Evolutionary conservation across 345 rosid species (phyloP).

Genomic region (Noccaea caerulescens): DNA sequence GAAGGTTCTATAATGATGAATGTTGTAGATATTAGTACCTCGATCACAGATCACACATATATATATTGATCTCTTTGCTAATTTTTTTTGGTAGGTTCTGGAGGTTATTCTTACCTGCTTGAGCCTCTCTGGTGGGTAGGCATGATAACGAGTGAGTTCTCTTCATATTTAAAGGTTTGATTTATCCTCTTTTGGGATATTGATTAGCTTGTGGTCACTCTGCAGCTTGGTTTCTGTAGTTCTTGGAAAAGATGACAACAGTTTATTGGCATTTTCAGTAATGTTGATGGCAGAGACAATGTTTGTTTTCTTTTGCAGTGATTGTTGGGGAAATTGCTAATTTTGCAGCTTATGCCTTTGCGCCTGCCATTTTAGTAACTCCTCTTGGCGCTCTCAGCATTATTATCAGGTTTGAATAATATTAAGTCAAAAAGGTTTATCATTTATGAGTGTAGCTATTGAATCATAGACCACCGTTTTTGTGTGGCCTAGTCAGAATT

Average conservation of each 20-base stretch:
- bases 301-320: slow-evolving; percentile 56
- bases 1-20: too few species aligned
- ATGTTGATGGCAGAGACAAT: slow-evolving; percentile 3
- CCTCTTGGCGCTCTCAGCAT: slow-evolving; percentile 94
- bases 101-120: slow-evolving; percentile 84
- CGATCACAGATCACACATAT: background rate
- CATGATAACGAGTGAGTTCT: slow-evolving; percentile 88
- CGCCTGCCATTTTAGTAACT: slow-evolving; percentile 89
- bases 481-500: background rate
- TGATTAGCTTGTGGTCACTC: slow-evolving; percentile 3
- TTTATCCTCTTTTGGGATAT: background rate
- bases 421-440: background rate
- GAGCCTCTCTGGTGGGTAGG: slow-evolving; percentile 98
- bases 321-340: slow-evolving; percentile 90
- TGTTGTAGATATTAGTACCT: background rate
- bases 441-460: background rate
- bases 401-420: slow-evolving; percentile 69
- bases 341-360: slow-evolving; percentile 95
- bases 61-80: background rate
- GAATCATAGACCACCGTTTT: background rate
- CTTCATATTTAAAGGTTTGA: slow-evolving; percentile 30
- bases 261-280: background rate
- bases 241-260: background rate
- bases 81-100: slow-evolving; percentile 56
- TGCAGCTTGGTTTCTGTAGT: slow-evolving; percentile 8